Percentiles rank a stretch among this genome's conserved stretches.
Conservation (phyloP, 148 eudicot genomes). For the Chenopodium berlandieri region DNA sequence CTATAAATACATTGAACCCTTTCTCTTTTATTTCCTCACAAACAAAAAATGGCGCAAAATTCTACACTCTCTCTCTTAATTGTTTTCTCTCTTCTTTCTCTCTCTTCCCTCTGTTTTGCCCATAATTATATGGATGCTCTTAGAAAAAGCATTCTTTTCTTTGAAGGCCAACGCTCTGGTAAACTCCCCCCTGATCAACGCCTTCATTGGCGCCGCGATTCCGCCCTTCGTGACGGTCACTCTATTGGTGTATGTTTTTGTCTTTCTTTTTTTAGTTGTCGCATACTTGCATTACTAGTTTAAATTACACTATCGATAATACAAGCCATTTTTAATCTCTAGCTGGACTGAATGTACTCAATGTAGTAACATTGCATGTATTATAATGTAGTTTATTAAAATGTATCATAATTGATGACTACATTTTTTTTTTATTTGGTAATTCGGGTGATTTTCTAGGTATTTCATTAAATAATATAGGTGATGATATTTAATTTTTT, state of each 20-base stretch:
- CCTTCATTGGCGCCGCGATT: slow-evolving; percentile 82
- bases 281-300: too few relatives aligned
- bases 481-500: too few relatives aligned
- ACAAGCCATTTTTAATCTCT: too few relatives aligned
- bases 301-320: too few relatives aligned
- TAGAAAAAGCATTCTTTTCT: slow-evolving; percentile 80
- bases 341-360: too few relatives aligned
- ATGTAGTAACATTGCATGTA: background rate
- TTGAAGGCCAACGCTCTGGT: slow-evolving; percentile 96
- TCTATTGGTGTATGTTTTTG: slow-evolving; percentile 53
- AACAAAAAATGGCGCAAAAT: slow-evolving; percentile 17
- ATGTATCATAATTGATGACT: background rate
- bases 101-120: slow-evolving; percentile 8
- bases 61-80: background rate
- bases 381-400: background rate
- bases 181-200: slow-evolving; percentile 84
- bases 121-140: slow-evolving; percentile 74
- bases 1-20: background rate
- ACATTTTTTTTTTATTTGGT: too few relatives aligned
- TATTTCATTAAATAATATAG: too few relatives aligned
- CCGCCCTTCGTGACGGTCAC: slow-evolving; percentile 79
- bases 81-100: background rate
- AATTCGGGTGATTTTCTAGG: too few relatives aligned
- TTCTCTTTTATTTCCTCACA: background rate
- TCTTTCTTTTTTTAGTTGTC: too few relatives aligned